Evolutionary conservation across 1,284 basidiomycete genomes (phyloP), one percentile per base, ranked within the genome.

Genomic region (Trichosporon inkin): DNA sequence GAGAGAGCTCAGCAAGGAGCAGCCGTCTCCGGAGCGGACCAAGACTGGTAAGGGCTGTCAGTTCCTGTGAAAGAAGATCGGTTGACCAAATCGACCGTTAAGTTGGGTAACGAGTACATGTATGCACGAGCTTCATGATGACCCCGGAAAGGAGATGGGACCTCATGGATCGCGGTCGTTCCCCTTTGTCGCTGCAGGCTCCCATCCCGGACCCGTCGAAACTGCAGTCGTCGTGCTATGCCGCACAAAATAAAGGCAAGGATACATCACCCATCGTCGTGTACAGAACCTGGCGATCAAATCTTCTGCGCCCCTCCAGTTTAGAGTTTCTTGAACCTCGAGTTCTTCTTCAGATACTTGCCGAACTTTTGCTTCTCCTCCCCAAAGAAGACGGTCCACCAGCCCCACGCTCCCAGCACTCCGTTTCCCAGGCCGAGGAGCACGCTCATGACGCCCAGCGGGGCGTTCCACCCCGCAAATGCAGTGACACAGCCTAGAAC

Each of bases 321-420:
- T 49, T 56, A 65, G 6, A 66, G 53, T 24, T 53, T 55, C 59
- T 63, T 66, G n/a, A 63, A 35, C 10, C 64, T 41, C 51, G 57
- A 57, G 60, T 70, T 67, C 36, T 58, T 51, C 55, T 68, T 64
- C 36, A 64, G 61, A 34, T 63, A 67, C 60, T 68, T 70, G 41
- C 57, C 59, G 28, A 69, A 62, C 49, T 66, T 63, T 32, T 62
- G 61, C 32, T 57, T 57, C 6, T 70, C 69, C 17, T 68, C 65
- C 0, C 76, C 76, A 65, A 79, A 79, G 20, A 73, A 68, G 19
- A 75, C 62, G 3, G 72, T 69, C 75, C 76, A 78, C 72, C 74
- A 77, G 1, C 76, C 77, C 74, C 76, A 78, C 10, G 71, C 58
- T 0, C 68, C 72, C 2, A 79, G 57, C 8, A 68, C 20, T 0